Base-by-base conservation (phyloP, 805 yeast species). In the Starmerella roubikii region DNA sequence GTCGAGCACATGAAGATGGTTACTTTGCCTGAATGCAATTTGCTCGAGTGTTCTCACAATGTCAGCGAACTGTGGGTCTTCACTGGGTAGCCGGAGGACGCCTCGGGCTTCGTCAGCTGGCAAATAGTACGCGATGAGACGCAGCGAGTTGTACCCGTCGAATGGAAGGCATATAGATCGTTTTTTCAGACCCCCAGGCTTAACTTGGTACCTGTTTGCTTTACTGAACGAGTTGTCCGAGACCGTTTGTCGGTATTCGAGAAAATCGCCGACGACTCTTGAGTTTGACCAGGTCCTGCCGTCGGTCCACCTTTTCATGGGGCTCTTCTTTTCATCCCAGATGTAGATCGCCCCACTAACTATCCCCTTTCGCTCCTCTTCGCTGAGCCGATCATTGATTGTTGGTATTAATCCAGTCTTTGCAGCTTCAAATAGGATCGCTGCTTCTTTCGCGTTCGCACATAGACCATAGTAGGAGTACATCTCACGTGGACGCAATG, bases 271-370 rank as follows among this genome's bases (percentile, higher is more conserved):
- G 3, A 68, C 66, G 1, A 79, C 84, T 42, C 84, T 65, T 0
- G 80, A 72, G 2, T 85, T 81, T 42, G 74, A 66, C 86, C 88
- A 78, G 25, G 69, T 65, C 45, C 70, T 69, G 16, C 86, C 83
- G 51, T 78, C 88, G 1, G 86, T 78, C 86, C 88, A 78, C 22
- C 86, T 60, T 45, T 74, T 69, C 74, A 79, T 76, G 15, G 75
- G 78, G 31, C 81, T 73, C 48, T 72, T 76, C 12, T 67, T 61
- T 53, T 78, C 86, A 53, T 74, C 77, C 85, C 85, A 78, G 8
- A 77, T 69, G 49, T 72, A 78, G 2, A 78, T 68, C 2, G 76
- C 65, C 3, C 83, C 83, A 8, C 74, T 65, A 17, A 58, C 57
- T 30, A 79, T 76, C 17, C 59, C 57, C 21, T 61, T 54, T 19